phyloP scores from a whole-genome alignment of 1,139 yeast genomes.

The Wickerhamomyces sp. region DNA sequence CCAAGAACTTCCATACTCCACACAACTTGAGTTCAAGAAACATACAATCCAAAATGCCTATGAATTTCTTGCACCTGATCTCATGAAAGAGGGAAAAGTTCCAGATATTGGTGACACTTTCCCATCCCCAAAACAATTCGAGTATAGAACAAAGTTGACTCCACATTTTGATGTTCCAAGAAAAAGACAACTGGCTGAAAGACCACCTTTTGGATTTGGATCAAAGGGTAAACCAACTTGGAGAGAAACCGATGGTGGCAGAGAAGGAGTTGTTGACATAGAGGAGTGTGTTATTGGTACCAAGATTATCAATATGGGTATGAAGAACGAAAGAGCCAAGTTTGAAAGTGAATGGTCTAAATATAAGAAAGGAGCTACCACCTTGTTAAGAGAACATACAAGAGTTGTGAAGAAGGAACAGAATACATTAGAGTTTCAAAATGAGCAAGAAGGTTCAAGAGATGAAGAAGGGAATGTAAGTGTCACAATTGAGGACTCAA shows the following conservation, averaged over 20 bases:
- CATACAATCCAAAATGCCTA: constrained; percentile 79
- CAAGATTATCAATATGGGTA: constrained; percentile 63
- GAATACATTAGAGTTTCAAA: constrained; percentile 28
- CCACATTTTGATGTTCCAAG: constrained; percentile 93
- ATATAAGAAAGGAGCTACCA: constrained; percentile 82
- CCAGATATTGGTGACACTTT: constrained; percentile 67
- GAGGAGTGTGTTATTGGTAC: constrained; percentile 95
- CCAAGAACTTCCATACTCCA: constrained; percentile 68
- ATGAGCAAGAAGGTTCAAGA: constrained; percentile 39
- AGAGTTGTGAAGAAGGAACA: constrained; percentile 28
- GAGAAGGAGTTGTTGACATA: constrained; percentile 63
- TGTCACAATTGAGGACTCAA: constrained; percentile 21
- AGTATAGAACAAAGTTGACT: constrained; percentile 86
- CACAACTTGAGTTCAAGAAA: constrained; percentile 68
- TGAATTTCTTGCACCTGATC: constrained; percentile 59
- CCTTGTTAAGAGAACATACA: constrained; percentile 77
- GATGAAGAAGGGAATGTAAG: constrained; percentile 32
- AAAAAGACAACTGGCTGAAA: constrained; percentile 30
- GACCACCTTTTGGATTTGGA: constrained; percentile 87
- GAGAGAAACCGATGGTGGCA: constrained; percentile 53
- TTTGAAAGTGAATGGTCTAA: constrained; percentile 45
- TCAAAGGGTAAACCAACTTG: constrained; percentile 71
- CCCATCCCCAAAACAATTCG: constrained; percentile 71
- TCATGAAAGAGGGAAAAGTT: constrained; percentile 35
- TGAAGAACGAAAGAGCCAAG: constrained; percentile 60